Evolutionary conservation across 345 rosid genomes (phyloP).

Genomic region (Citrus reticulata): DNA sequence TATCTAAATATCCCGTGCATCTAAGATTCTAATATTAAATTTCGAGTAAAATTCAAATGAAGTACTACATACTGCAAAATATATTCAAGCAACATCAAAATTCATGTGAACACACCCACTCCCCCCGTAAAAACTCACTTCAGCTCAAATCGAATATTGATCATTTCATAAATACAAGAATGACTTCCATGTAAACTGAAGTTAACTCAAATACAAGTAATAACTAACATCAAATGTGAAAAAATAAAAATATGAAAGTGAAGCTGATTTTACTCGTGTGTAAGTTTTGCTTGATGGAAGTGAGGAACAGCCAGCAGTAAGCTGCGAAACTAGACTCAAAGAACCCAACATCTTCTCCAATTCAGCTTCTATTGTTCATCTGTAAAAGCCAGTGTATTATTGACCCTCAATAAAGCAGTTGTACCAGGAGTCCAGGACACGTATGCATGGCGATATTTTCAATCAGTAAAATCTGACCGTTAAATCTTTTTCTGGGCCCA

Average conservation of each 20-base stretch:
- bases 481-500: conserved; percentile 10
- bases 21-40: not conserved
- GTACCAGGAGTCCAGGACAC: not conserved
- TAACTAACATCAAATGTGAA: not conserved
- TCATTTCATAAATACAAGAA: not conserved
- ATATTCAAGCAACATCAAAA: not conserved
- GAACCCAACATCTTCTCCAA: conserved; percentile 27
- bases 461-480: conserved; percentile 21
- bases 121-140: not conserved
- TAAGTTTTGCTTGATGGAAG: conserved; percentile 20
- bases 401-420: not conserved
- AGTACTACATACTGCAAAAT: not conserved
- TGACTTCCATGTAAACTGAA: not conserved
- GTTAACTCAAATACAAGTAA: not conserved
- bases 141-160: not conserved
- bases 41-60: too few species aligned
- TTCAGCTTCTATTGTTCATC: conserved; percentile 20
- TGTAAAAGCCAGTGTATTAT: not conserved
- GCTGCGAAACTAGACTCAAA: conserved; percentile 9
- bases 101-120: not conserved
- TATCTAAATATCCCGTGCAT: not conserved
- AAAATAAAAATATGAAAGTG: not conserved
- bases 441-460: not conserved
- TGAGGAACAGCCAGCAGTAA: conserved; percentile 9
- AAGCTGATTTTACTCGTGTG: conserved; percentile 14